These are phyloP conservation scores for Trichoderma atrobrunneum DNA, from an alignment of 2,329 filamentous ascomycete genomes.

Conservation along the genomic window DNA sequence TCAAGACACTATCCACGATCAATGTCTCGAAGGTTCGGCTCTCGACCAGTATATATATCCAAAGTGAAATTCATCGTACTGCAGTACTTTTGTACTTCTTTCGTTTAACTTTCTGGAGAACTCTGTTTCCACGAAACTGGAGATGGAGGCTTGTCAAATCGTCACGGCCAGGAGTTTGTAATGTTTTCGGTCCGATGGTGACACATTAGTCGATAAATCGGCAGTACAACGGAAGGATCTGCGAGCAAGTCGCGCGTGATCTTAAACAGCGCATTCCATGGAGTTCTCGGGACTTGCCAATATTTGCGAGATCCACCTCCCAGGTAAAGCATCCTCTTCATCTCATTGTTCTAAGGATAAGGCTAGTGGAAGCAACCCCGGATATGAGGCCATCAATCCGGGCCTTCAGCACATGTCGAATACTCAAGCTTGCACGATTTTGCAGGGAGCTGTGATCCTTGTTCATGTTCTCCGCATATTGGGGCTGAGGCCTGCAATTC, in stretches of 20 bases:
- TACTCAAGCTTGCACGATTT: neutral
- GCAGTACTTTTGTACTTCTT: neutral
- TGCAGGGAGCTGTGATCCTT: neutral
- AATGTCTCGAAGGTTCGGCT: too few species aligned
- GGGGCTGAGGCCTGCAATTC: neutral
- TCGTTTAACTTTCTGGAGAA: neutral
- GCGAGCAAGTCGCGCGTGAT: neutral
- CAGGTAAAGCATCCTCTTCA: neutral
- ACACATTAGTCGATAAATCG: neutral
- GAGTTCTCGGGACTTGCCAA: neutral
- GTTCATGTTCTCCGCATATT: neutral
- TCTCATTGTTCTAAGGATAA: neutral
- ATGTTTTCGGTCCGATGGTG: constrained; percentile 6
- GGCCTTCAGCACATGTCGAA: neutral
- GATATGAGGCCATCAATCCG: neutral
- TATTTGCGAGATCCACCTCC: neutral
- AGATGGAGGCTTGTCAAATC: neutral
- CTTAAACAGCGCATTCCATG: neutral
- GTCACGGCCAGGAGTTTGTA: neutral
- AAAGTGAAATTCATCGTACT: neutral
- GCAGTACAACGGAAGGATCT: constrained; percentile 8
- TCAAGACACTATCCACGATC: neutral
- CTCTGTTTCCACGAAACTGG: neutral
- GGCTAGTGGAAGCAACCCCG: neutral
- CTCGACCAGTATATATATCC: neutral